Percentiles rank a stretch among this genome's conserved stretches.
Conservation (phyloP, 306 rosid genomes). For the Pyrus bretschneideri region DNA sequence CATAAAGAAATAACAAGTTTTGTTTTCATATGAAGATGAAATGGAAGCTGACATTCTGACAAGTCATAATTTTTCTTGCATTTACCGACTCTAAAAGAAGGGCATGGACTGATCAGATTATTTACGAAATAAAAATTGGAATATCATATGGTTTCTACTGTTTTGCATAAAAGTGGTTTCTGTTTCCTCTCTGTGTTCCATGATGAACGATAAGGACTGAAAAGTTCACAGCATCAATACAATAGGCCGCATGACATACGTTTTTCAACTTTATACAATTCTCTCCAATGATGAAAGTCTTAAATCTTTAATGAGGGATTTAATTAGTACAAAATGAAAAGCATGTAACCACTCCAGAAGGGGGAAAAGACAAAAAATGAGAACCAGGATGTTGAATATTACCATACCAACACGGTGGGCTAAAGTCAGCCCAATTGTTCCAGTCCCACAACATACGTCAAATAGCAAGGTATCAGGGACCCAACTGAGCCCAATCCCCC, state of each 20-base stretch:
- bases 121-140: neutral
- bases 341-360: neutral
- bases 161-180: neutral
- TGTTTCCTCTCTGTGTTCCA: neutral
- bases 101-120: neutral
- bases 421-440: slow-evolving; percentile 95
- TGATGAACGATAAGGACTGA: neutral
- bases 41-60: neutral
- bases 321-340: neutral
- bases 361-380: neutral
- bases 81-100: neutral
- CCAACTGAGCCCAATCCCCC: slow-evolving; percentile 94
- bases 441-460: slow-evolving; percentile 96
- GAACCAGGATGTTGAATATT: slow-evolving; percentile 40
- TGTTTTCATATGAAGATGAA: neutral
- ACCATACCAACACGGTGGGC: slow-evolving; percentile 97
- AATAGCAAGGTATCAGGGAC: slow-evolving; percentile 85
- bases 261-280: neutral
- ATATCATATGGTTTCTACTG: neutral
- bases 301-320: neutral
- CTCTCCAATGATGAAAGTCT: neutral
- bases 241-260: neutral
- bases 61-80: neutral
- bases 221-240: neutral
- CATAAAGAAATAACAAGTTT: neutral